phyloP scores from a whole-genome alignment of 129 eudicot species.

The carrot (Daucus carota) region DNA sequence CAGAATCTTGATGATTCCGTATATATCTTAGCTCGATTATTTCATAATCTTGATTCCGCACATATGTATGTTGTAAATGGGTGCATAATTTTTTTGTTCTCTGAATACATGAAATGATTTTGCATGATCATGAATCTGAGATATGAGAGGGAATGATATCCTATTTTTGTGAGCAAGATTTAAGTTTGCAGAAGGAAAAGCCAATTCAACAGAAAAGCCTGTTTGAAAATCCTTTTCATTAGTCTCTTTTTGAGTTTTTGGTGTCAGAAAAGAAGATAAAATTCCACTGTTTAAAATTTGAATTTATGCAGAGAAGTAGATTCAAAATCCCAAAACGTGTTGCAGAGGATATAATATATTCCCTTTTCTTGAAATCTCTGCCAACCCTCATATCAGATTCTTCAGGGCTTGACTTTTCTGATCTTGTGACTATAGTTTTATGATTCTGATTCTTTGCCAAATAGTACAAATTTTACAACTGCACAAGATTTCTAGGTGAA shows the following conservation, averaged over 20 bases:
- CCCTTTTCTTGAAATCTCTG: conserved; percentile 9
- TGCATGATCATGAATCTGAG: not conserved
- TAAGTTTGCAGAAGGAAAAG: not conserved
- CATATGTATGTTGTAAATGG: not conserved
- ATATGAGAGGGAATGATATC: not conserved
- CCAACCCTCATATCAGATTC: not conserved
- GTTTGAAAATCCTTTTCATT: not conserved
- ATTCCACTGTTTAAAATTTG: not conserved
- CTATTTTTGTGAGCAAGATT: not conserved
- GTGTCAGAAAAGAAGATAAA: not conserved
- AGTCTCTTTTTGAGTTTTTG: not conserved
- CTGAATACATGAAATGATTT: not conserved
- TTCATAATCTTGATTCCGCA: too few species aligned
- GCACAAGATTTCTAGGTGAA: not conserved
- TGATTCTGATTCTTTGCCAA: not conserved
- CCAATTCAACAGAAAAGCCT: not conserved
- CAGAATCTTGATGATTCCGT: too few species aligned
- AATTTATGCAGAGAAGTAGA: not conserved
- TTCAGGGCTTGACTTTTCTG: conserved; percentile 1
- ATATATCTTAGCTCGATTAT: too few species aligned
- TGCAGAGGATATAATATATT: not conserved
- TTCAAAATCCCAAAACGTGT: conserved; percentile 6
- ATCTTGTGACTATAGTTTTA: not conserved
- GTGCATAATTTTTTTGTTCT: not conserved
- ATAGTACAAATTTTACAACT: not conserved